Conservation (phyloP, 805 yeast species). For the Metschnikowia orientalis region DNA sequence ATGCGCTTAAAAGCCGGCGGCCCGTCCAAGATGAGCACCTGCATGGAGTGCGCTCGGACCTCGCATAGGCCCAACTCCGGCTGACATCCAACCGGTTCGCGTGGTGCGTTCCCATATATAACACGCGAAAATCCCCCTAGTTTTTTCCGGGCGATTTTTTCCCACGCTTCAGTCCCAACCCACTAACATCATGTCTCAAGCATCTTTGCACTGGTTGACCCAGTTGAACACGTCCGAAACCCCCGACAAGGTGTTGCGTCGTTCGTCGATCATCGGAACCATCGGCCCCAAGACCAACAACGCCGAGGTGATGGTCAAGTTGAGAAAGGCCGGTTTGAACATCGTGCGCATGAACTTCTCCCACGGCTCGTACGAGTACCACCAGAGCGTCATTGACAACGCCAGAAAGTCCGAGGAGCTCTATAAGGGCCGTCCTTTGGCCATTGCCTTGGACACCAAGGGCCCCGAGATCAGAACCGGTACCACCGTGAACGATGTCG, state of each 20-base stretch:
- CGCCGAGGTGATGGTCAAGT: slow-evolving; percentile 75
- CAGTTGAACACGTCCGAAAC: slow-evolving; percentile 66
- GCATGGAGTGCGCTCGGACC: slow-evolving; percentile 10
- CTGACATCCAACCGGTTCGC: slow-evolving; percentile 26
- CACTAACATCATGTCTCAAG: slow-evolving; percentile 33
- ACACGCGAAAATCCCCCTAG: slow-evolving; percentile 11
- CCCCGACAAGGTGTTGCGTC: slow-evolving; percentile 79
- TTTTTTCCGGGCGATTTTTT: slow-evolving; percentile 6
- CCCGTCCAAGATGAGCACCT: slow-evolving; percentile 4
- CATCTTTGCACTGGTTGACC: slow-evolving; percentile 75
- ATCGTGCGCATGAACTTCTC: slow-evolving; percentile 99
- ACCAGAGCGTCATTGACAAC: slow-evolving; percentile 93
- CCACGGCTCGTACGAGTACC: slow-evolving; percentile 97
- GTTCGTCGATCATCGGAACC: slow-evolving; percentile 96
- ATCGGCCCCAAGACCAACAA: slow-evolving; percentile 97
- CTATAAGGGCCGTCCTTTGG: slow-evolving; percentile 93
- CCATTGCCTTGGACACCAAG: slow-evolving; percentile 97
- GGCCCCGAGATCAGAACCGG: slow-evolving; percentile 99
- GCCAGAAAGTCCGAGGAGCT: slow-evolving; percentile 89
- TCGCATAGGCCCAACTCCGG: slow-evolving; percentile 20
- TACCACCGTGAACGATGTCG: slow-evolving; percentile 74
- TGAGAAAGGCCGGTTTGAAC: slow-evolving; percentile 96
- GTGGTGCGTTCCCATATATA: slow-evolving; percentile 10
- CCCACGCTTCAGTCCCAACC: neutral
- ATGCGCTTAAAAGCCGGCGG: no score